These are phyloP conservation scores for Corymbia calophylla DNA, from an alignment of 441 rosid genomes.

Conservation along the genomic window DNA sequence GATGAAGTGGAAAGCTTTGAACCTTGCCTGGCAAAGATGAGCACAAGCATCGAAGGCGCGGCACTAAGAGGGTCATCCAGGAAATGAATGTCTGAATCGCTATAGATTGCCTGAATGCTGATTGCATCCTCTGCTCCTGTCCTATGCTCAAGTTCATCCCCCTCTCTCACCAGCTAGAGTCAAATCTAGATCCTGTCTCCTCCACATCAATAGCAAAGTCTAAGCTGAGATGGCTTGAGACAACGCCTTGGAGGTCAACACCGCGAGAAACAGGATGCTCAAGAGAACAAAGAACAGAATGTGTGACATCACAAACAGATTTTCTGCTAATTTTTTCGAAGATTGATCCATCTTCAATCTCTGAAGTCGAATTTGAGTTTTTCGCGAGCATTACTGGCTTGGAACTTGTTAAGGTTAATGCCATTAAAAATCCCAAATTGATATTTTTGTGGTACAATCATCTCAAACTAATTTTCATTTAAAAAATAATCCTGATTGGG, in stretches of 20 bases:
- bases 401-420: neutral
- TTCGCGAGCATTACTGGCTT: neutral
- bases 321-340: neutral
- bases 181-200: neutral
- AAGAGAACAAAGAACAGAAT: neutral
- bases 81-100: neutral
- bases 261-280: neutral
- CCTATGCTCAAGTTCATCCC: neutral
- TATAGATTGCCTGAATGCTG: neutral
- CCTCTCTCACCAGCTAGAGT: neutral
- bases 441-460: fast-evolving
- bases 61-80: neutral
- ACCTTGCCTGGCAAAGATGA: neutral
- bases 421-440: neutral
- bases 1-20: neutral
- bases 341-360: neutral
- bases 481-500: too few species aligned
- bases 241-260: neutral
- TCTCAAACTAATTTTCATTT: too few species aligned
- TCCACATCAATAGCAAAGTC: neutral
- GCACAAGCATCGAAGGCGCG: neutral
- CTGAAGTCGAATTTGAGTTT: neutral
- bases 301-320: neutral
- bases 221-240: neutral
- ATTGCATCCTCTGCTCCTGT: neutral